phyloP scores from a whole-genome alignment of 1,284 basidiomycete genomes.

The Puccinia triticina region DNA sequence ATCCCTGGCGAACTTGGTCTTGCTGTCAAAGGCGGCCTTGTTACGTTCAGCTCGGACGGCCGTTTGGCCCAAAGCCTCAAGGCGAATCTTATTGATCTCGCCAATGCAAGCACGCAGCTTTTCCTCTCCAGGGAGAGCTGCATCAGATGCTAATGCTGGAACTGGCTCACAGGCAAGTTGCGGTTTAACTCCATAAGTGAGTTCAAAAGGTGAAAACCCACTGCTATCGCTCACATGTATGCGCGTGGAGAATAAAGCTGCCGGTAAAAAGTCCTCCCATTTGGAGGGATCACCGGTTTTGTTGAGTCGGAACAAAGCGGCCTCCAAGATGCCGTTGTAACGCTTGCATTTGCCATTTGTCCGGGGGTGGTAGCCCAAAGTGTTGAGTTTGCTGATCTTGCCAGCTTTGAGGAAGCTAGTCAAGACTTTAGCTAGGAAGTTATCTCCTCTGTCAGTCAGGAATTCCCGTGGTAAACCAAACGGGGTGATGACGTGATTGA shows the following conservation, averaged over 20 bases:
- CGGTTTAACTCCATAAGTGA: not conserved
- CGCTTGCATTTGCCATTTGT: not conserved
- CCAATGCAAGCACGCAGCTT: not conserved
- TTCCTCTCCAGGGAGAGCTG: not conserved
- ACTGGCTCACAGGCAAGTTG: not conserved
- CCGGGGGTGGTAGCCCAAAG: constrained; percentile 18
- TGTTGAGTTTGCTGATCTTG: not conserved
- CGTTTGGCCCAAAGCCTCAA: not conserved
- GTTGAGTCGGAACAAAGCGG: constrained; percentile 1
- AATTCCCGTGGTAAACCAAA: constrained; percentile 5
- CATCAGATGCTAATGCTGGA: not conserved
- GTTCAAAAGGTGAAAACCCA: not conserved
- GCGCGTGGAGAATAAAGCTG: not conserved
- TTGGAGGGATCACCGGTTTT: not conserved
- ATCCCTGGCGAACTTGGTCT: not conserved
- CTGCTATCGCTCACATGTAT: not conserved
- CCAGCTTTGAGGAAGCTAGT: not conserved
- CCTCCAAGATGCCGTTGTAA: constrained; percentile 10
- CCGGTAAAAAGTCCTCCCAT: no score
- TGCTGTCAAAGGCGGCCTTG: no score
- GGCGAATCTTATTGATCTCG: not conserved
- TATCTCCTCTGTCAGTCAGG: constrained; percentile 7
- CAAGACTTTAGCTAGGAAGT: constrained; percentile 7
- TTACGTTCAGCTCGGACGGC: no score
- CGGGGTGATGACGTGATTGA: not conserved